Base-by-base conservation (phyloP, 495 filamentous ascomycete species). In the Amorphotheca resinae region DNA sequence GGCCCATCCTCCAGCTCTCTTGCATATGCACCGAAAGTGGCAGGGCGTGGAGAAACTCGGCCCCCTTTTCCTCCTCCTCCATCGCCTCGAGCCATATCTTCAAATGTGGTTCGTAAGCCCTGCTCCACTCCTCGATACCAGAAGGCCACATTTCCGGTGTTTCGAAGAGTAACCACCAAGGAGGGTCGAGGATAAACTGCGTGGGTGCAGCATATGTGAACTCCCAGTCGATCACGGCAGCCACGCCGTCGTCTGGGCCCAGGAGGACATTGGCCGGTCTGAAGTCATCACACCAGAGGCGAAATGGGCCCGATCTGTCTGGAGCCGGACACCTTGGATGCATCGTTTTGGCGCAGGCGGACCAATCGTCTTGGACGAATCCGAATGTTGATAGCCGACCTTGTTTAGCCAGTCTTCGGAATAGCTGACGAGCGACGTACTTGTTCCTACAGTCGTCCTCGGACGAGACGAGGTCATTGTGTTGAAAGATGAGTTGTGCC, bases 91-190 rank as follows among this genome's bases (percentile, higher is more conserved):
- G 47, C 48, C 61, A 60, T 41, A 40, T 53, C 44, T 51, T 30
- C 5, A 59, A 39, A 9, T 47, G 51, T 12, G 18, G 9, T 6
- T 53, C 53, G 42, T 56, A 63, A 1, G 22, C 33, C 22, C 46
- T 52, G 30, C 38, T 55, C 46, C 52, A 63, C 11, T 34, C 50
- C 0, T 55, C 41, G 12, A 66, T 50, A 23, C 59, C 60, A 23
- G 22, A 15, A n/a, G 42, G 35, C 64, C 61, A 68, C 9, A 43
- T 45, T 16, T 67, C 65, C 0, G 63, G 60, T 12, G 17, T 14
- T 12, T 60, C 44, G 2, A 68, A 41, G 4, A 68, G 54, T 12
- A 67, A 56, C 64, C 66, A 70, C 64, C 62, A 66, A 2, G 64
- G 61, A 17, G 61, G 58, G 38, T 59, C 58, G 25, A 57, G 51